A percentile compares a stretch with the other conserved stretches of the same genome.
These are phyloP conservation scores for Pseudogymnoascus sp. DNA, from an alignment of 2,329 filamentous ascomycete genomes.

Conservation along the genomic window DNA sequence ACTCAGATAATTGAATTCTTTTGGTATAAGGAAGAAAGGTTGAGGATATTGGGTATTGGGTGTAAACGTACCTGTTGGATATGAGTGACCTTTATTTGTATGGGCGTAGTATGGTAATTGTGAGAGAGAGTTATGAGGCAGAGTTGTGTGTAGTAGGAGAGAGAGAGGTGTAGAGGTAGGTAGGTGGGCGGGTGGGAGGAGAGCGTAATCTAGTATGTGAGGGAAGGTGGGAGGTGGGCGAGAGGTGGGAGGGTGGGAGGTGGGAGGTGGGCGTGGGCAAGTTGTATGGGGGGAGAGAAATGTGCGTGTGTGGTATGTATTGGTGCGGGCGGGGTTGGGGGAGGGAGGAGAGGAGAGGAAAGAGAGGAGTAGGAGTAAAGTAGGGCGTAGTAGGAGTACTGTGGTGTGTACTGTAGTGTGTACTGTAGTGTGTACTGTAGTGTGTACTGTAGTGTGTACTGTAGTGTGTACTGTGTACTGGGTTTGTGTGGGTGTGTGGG, in stretches of 20 bases:
- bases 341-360: background rate
- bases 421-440: background rate
- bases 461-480: background rate
- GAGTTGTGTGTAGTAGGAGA: background rate
- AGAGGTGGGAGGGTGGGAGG: background rate
- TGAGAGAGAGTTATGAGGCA: background rate
- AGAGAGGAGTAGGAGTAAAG: background rate
- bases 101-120: background rate
- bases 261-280: background rate
- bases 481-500: background rate
- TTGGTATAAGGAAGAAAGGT: background rate
- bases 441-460: background rate
- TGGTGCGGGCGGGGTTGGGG: background rate
- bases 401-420: background rate
- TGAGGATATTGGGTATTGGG: background rate
- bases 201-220: background rate
- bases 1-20: background rate
- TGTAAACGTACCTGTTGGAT: background rate
- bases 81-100: background rate
- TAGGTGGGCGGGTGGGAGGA: background rate
- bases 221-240: background rate
- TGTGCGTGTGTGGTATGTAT: background rate
- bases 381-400: background rate
- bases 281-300: constrained; percentile 1
- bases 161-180: background rate